Base-by-base conservation (phyloP, 1,284 basidiomycete genomes). In the Leccinum griseonigrum region DNA sequence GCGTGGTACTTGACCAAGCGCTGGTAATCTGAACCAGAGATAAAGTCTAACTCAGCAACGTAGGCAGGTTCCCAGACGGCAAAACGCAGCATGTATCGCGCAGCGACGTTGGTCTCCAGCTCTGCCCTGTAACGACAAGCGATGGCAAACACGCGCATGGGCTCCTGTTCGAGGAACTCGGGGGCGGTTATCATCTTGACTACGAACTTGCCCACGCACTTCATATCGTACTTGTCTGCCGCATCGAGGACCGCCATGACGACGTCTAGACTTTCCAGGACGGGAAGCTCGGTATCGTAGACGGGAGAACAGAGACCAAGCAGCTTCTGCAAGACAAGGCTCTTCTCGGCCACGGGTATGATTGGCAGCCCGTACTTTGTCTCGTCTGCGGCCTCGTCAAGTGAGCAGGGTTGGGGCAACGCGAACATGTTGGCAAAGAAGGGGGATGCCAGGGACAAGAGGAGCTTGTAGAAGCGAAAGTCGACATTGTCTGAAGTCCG, bases 91-190 rank as follows among this genome's bases (percentile, higher is more conserved):
- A 79, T 79, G 61, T 76, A 75, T 57, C 72, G 73, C 2, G 81
- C 81, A 18, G 83, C 83, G 26, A 73, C 64, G 48, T 74, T 76
- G 8, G 78, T 79, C 66, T 83, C 78, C 16, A 63, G 61, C 57
- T 74, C 74, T 69, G 81, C 79, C 31, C 77, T 75, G 64, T 81
- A 81, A 14, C 75, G 75, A 69, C 77, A 81, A 51, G 83, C 78
- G 59, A 85, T 79, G 1, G 81, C 82, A 62, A 81, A 85, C 14
- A 82, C 81, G n/a, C 79, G 77, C 60, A 85, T 66, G 22, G 83
- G 79, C 43, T 81, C 77, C 13, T 72, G 69, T 60, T 80, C 77
- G 16, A 81, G 71, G 64, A 84, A 81, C 18, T 70, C 60, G 55
- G 72, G 73, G 53, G 73, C 68, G n/a, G 69, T 70, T 60, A 73